A percentile compares a stretch with the other conserved stretches of the same genome.
phyloP scores from a whole-genome alignment of 257 asterid genomes.

The Rhazya stricta region DNA sequence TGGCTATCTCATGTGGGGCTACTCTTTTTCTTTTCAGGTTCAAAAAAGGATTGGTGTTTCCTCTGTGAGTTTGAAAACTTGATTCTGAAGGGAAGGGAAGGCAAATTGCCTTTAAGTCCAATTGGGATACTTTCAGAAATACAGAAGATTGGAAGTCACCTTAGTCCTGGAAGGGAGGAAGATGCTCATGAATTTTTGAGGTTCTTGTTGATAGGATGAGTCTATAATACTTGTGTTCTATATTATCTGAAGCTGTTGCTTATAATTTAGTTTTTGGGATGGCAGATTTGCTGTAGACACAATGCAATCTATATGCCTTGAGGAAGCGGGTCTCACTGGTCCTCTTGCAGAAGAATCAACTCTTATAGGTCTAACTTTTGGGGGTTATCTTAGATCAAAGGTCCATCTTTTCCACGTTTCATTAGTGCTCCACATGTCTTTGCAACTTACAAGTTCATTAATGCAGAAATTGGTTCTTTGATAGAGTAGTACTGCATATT shows the following conservation, averaged over 20 bases:
- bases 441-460: not conserved
- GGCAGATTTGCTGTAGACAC: not conserved
- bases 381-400: conserved; percentile 64
- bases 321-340: conserved; percentile 19
- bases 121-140: conserved; percentile 51
- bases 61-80: not conserved
- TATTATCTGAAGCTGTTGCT: not conserved
- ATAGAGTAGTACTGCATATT: not conserved
- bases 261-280: not conserved
- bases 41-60: not conserved
- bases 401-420: conserved; percentile 15
- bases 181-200: conserved; percentile 72
- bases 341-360: conserved; percentile 51
- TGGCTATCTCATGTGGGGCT: not conserved
- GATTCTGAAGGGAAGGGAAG: not conserved
- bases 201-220: conserved; percentile 31
- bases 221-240: not conserved
- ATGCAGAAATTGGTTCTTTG: not conserved
- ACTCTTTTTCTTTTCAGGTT: not conserved
- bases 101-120: conserved; percentile 37
- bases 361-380: conserved; percentile 54
- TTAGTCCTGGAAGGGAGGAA: conserved; percentile 45
- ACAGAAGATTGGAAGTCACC: conserved; percentile 44
- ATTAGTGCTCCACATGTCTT: not conserved
- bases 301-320: conserved; percentile 5